Percentiles rank a stretch among this genome's conserved stretches.
These are phyloP conservation scores for Amaranthus hypochondriacus DNA, from an alignment of 148 eudicot species.

Conservation along the genomic window DNA sequence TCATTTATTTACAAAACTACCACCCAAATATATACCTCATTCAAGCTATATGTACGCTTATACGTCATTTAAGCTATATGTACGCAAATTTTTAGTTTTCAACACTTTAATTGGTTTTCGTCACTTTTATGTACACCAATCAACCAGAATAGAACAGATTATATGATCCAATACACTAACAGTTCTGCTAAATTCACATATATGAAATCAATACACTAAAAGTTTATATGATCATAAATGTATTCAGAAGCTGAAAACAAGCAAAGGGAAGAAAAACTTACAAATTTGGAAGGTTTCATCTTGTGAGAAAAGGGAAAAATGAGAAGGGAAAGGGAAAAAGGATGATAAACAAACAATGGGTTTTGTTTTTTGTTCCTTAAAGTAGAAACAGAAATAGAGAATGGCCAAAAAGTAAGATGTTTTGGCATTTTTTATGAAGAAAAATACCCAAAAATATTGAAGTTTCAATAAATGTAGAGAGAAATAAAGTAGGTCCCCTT, in stretches of 20 bases:
- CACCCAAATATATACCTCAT: no score
- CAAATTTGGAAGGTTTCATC: conserved; percentile 32
- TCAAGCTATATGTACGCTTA: no score
- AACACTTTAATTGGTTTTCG: no score
- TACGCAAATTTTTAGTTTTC: no score
- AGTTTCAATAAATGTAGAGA: background rate
- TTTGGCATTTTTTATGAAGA: conserved; percentile 11
- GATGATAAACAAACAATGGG: background rate
- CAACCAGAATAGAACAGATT: no score
- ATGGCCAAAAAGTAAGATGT: conserved; percentile 24
- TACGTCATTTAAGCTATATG: no score
- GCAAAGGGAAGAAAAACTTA: conserved; percentile 12
- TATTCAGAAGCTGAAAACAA: no score
- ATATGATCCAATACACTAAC: background rate
- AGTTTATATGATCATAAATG: background rate
- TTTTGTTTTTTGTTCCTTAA: background rate
- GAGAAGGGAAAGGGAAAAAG: background rate
- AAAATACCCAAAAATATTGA: background rate
- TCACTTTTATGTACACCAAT: no score
- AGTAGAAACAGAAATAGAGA: conserved; percentile 1
- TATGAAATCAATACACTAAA: no score
- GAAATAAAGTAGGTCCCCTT: background rate
- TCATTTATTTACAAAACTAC: no score
- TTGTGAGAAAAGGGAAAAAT: background rate
- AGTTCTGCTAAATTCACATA: background rate